Evolutionary conservation across 2,329 filamentous ascomycete species (phyloP), one percentile per base, ranked within the genome.

Genomic region (Dothistroma pini): DNA sequence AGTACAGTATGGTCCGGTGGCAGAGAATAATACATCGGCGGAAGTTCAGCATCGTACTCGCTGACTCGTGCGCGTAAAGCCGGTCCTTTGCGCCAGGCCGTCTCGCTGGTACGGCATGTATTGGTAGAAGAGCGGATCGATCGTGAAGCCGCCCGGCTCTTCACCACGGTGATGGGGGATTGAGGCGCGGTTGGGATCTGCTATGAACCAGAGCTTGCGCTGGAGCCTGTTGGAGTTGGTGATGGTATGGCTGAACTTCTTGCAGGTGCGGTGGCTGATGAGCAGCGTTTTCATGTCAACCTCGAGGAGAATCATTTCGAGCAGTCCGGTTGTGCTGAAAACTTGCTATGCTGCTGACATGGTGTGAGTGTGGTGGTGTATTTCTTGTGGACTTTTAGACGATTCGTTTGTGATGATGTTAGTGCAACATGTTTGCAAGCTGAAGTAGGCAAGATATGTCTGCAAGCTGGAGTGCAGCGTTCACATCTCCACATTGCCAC

Each of bases 191-290:
- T 38, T 38, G 10, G 14, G 54, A 50, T 49, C 47, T 6, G 41
- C 14, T n/a, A 22, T 58, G 59, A 71, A 59, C 65, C 70, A 72
- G n/a, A 72, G 64, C 19, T 60, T 51, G 41, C 60, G 64, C 54
- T 71, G 70, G 35, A 71, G 58, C 11, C 57, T 60, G 4, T 59
- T 60, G 12, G 68, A 69, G 52, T 60, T 44, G 41, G 51, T 29
- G 52, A 70, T 69, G 5, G 65, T 62, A 47, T 59, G 32, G 34
- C 59, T 60, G 65, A 70, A 72, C 32, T 61, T 52, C n/a, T 55
- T 60, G 55, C 61, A 68, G 52, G 66, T 63, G 8, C 70, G 63
- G 49, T 72, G 70, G 22, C 59, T 57, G 51, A 70, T 58, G 29
- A 71, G 64, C 6, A 72, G 59, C 12, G 10, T 44, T 6, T 49